Conservation (phyloP, 306 rosid genomes). For the Trifolium subterraneum region DNA sequence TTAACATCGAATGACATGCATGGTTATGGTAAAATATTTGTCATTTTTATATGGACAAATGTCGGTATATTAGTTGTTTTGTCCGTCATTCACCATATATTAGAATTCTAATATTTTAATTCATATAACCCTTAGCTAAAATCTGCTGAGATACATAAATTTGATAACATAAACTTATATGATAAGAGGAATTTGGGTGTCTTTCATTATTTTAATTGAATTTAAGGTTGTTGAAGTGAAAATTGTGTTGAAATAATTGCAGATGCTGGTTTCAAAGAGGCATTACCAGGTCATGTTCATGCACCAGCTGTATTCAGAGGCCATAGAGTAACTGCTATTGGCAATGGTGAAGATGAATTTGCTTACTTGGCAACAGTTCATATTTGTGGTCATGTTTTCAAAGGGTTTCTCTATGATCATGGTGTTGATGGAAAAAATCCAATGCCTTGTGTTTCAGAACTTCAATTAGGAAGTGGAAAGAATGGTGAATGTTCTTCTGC, state of each 20-base stretch:
- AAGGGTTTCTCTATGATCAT: constrained; percentile 86
- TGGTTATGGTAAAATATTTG: too few species aligned
- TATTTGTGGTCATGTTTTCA: constrained; percentile 81
- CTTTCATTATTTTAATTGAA: background rate
- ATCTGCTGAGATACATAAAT: too few species aligned
- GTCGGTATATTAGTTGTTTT: too few species aligned
- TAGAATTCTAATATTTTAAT: too few species aligned
- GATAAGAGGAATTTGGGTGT: too few species aligned
- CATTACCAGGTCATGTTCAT: constrained; percentile 68
- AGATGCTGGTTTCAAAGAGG: constrained; percentile 64
- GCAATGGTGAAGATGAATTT: constrained; percentile 71
- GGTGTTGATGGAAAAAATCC: constrained; percentile 61
- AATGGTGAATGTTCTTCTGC: constrained; percentile 62
- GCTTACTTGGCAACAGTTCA: constrained; percentile 76
- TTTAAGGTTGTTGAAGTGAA: background rate
- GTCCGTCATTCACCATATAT: too few species aligned
- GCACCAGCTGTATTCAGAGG: constrained; percentile 77
- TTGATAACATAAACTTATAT: background rate
- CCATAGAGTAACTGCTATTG: constrained; percentile 74
- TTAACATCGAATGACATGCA: background rate
- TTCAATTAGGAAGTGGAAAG: constrained; percentile 62
- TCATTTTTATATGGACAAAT: too few species aligned
- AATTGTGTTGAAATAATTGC: constrained; percentile 28
- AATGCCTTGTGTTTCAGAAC: constrained; percentile 63
- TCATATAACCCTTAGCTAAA: too few species aligned